Evolutionary conservation across 257 asterid species (phyloP).

Genomic region (Solanum ossicruentum): DNA sequence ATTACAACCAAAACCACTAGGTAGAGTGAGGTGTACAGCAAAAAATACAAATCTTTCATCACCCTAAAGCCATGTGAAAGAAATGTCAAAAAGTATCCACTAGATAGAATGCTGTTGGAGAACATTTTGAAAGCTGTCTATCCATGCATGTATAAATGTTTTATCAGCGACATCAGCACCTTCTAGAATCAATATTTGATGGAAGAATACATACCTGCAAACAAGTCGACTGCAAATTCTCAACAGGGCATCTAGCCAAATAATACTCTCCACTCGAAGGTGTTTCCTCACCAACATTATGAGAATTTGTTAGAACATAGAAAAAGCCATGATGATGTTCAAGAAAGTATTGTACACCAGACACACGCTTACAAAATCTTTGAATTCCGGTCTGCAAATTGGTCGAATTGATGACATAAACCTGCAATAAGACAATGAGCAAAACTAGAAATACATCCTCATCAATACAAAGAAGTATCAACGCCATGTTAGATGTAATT

Average conservation of each 20-base stretch:
- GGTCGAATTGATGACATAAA: constrained; percentile 50
- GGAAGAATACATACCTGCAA: constrained; percentile 38
- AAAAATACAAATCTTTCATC: neutral
- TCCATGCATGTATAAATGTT: neutral
- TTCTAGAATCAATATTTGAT: neutral
- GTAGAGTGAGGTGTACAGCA: neutral
- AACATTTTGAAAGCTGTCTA: neutral
- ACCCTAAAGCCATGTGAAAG: neutral
- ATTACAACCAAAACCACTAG: neutral
- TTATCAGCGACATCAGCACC: neutral
- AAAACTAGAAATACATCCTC: neutral
- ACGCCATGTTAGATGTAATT: constrained; percentile 25
- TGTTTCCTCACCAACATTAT: constrained; percentile 18
- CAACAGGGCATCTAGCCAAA: constrained; percentile 58
- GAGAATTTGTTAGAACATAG: constrained; percentile 80
- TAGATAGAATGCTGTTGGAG: neutral
- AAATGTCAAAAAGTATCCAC: neutral
- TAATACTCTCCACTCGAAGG: constrained; percentile 41
- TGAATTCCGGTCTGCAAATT: constrained; percentile 35
- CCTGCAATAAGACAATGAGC: constrained; percentile 42
- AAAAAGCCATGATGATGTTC: constrained; percentile 63
- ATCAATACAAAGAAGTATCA: neutral
- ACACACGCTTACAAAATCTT: constrained; percentile 64
- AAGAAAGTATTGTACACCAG: constrained; percentile 80
- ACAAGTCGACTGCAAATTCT: constrained; percentile 30